phyloP scores from a whole-genome alignment of 371 early-diverging fungal species.

The Rhizopus delemar region DNA sequence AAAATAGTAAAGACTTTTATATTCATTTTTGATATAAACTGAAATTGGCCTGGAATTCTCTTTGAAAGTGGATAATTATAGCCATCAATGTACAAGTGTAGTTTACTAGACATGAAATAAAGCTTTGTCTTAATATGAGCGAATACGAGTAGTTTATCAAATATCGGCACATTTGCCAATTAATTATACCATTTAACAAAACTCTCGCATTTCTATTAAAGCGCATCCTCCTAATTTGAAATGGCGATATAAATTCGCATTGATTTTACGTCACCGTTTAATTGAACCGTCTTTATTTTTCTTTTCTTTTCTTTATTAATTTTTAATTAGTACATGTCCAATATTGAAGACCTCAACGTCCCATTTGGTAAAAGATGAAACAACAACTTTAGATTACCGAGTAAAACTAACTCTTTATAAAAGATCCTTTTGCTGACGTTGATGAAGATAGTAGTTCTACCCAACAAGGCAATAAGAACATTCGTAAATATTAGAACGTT shows the following conservation, averaged over 20 bases:
- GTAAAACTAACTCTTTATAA: background rate
- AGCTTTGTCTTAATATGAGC: background rate
- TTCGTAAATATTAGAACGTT: constrained; percentile 63
- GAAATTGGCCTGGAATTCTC: too few species aligned
- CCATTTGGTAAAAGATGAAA: constrained; percentile 27
- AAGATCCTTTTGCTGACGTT: constrained; percentile 85
- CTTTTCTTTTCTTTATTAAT: constrained; percentile 5
- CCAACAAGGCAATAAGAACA: constrained; percentile 61
- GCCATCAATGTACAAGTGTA: too few species aligned
- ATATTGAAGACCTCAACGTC: constrained; percentile 38
- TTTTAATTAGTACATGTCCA: constrained; percentile 34
- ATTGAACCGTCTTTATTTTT: background rate
- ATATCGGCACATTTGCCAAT: too few species aligned
- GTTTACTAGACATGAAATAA: background rate
- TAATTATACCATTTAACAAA: too few species aligned
- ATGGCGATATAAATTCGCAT: too few species aligned
- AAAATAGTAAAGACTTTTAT: background rate
- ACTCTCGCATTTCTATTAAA: too few species aligned
- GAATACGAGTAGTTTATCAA: too few species aligned
- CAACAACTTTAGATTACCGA: background rate
- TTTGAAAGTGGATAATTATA: too few species aligned
- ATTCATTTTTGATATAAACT: background rate
- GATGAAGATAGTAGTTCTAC: constrained; percentile 55
- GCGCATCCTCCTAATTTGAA: too few species aligned
- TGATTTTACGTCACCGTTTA: too few species aligned